Base-by-base conservation (phyloP, 192 early-diverging fungal species). In the Coemansia biformis region DNA sequence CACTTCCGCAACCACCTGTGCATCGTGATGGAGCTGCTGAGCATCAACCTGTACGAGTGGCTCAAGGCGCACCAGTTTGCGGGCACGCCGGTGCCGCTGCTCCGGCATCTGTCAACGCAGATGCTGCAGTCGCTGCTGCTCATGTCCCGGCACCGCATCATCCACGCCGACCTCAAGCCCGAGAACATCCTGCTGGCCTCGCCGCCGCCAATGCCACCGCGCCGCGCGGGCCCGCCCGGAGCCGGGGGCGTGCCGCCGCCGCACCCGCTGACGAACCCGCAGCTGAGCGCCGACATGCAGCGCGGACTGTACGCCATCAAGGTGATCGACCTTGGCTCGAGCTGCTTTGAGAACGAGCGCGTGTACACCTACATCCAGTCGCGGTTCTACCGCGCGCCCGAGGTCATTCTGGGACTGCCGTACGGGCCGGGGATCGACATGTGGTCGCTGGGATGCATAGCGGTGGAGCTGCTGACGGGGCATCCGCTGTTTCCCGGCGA, bases 321-420 rank as follows among this genome's bases (percentile, higher is more conserved):
- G 78, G 92, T 98, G 14, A 98, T 98, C 73, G 96, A 98, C 66
- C 93, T 98, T 57, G 96, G 96, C 28, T 90, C 87, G 51, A 90
- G 87, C 66, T 98, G 95, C 57, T 85, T 89, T 21, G 89, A 91
- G 56, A 80, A 81, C 41, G 92, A 98, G 63, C 84, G 88, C 58
- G 86, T 96, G 30, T 98, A 98, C 66, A 96, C 96, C 5, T 98
- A 98, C 54, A 96, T 98, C 40, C 96, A 98, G 67, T 84, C 81
- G 51, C 79, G 96, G 34, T 98, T 98, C 75, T 98, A 98, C 67
- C 85, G 96, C 22, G 88, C 89, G 16, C 96, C 96, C 9, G 96
- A 98, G 70, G 91, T 98, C 17, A 98, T 98, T 38, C 64, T 98
- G 40, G 91, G 92, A 24, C 78, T 81, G 57, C 78, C 78, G 15